phyloP scores from a whole-genome alignment of 2,329 filamentous ascomycete species.

The Xylaria sp. region DNA sequence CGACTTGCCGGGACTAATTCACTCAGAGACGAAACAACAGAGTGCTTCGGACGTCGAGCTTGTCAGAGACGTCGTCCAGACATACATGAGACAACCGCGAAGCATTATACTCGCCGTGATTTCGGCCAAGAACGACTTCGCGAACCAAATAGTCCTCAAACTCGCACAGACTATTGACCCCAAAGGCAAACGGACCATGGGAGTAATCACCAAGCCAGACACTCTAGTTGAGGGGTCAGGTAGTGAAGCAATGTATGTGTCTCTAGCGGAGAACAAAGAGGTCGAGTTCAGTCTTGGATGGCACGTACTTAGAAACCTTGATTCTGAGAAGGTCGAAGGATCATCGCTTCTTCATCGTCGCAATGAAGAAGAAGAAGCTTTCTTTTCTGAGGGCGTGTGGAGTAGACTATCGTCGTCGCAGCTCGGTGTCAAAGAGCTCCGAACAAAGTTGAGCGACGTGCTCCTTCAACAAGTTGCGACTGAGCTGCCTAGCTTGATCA shows the following conservation, averaged over 20 bases:
- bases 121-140: slow-evolving; percentile 65
- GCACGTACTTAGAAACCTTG: slow-evolving; percentile 62
- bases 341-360: slow-evolving; percentile 48
- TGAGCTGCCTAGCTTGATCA: slow-evolving; percentile 58
- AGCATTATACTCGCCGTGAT: slow-evolving; percentile 71
- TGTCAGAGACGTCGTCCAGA: slow-evolving; percentile 59
- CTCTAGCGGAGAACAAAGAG: slow-evolving; percentile 58
- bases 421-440: slow-evolving; percentile 61
- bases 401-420: slow-evolving; percentile 46
- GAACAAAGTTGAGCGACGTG: slow-evolving; percentile 60
- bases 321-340: slow-evolving; percentile 50
- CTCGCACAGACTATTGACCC: slow-evolving; percentile 53
- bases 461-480: slow-evolving; percentile 58
- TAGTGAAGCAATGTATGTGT: slow-evolving; percentile 53
- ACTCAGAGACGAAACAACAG: slow-evolving; percentile 59
- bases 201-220: slow-evolving; percentile 63
- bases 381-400: slow-evolving; percentile 58
- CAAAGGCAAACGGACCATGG: slow-evolving; percentile 57
- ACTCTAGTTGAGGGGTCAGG: slow-evolving; percentile 50
- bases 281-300: slow-evolving; percentile 62
- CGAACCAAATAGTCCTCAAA: slow-evolving; percentile 67
- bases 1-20: slow-evolving; percentile 67
- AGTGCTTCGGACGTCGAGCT: slow-evolving; percentile 55
- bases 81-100: slow-evolving; percentile 65
- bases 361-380: slow-evolving; percentile 53